Percentiles rank a stretch among this genome's conserved stretches.
Conservation (phyloP, 306 rosid genomes). For the Lithocarpus polystachyus region DNA sequence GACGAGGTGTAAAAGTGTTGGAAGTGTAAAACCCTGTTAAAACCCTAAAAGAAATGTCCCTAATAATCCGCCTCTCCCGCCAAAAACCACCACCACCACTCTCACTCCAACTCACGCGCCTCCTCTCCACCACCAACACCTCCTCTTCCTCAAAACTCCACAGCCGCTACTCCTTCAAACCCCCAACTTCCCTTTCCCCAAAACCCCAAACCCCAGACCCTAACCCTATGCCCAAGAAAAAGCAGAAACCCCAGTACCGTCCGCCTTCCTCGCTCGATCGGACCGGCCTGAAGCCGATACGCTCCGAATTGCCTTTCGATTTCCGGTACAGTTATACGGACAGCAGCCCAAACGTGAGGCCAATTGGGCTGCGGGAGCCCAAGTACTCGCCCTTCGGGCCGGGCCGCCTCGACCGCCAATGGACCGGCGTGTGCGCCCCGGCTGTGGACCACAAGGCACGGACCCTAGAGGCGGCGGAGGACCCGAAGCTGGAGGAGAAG, state of each 20-base stretch:
- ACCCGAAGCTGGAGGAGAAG: constrained; percentile 52
- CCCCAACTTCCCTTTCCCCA: constrained; percentile 56
- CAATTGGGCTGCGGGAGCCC: constrained; percentile 82
- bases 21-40: not conserved
- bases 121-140: constrained; percentile 35
- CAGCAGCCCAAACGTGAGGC: constrained; percentile 63
- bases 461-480: constrained; percentile 59
- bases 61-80: constrained; percentile 46
- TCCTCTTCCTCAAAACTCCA: constrained; percentile 52
- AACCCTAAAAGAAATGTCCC: constrained; percentile 49
- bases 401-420: constrained; percentile 56
- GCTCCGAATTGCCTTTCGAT: constrained; percentile 69
- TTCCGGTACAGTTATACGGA: constrained; percentile 87
- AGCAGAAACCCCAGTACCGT: constrained; percentile 52
- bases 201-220: constrained; percentile 29
- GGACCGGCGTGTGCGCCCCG: constrained; percentile 95
- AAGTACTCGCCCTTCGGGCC: constrained; percentile 95
- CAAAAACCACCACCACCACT: constrained; percentile 31
- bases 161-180: constrained; percentile 54
- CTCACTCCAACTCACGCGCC: constrained; percentile 43
- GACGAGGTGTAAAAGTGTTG: not conserved
- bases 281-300: constrained; percentile 45
- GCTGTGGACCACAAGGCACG: constrained; percentile 67
- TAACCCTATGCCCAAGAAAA: constrained; percentile 33
- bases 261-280: constrained; percentile 81